phyloP scores from a whole-genome alignment of 495 filamentous ascomycete species.

The Glutinoglossum americanum region DNA sequence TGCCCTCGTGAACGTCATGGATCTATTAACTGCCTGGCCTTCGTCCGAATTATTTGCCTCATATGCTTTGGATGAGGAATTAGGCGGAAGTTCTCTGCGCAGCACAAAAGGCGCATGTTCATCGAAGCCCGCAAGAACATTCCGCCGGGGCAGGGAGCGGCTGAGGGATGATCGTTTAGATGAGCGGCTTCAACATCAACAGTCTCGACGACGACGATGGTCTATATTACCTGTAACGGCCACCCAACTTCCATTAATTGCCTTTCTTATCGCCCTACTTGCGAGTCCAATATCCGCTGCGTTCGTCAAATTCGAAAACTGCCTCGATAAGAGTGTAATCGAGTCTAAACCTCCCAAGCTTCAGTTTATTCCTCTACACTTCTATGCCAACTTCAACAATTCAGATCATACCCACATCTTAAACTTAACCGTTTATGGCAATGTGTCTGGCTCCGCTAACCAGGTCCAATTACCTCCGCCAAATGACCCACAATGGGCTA shows the following conservation, averaged over 20 bases:
- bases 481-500: slow-evolving; percentile 27
- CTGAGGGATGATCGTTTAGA: not conserved
- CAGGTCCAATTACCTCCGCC: slow-evolving; percentile 27
- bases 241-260: not conserved
- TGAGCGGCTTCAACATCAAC: not conserved
- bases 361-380: slow-evolving; percentile 60
- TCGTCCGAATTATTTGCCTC: not conserved
- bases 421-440: slow-evolving; percentile 69
- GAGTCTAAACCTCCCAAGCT: slow-evolving; percentile 31
- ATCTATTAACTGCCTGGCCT: not conserved
- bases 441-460: slow-evolving; percentile 45
- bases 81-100: not conserved
- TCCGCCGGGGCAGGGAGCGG: not conserved
- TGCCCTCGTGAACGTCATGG: not conserved
- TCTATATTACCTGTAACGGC: not conserved
- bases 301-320: slow-evolving; percentile 64
- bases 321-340: slow-evolving; percentile 38
- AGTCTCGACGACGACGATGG: not conserved
- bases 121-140: not conserved
- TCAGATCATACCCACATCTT: slow-evolving; percentile 39
- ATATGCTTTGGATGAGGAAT: not conserved
- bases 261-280: not conserved
- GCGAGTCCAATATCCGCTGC: slow-evolving; percentile 22
- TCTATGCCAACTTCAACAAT: slow-evolving; percentile 52
- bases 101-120: not conserved